A percentile compares a stretch with the other conserved stretches of the same genome.
phyloP scores from a whole-genome alignment of 805 yeast species.

The Kluyveromyces aestuarii region DNA sequence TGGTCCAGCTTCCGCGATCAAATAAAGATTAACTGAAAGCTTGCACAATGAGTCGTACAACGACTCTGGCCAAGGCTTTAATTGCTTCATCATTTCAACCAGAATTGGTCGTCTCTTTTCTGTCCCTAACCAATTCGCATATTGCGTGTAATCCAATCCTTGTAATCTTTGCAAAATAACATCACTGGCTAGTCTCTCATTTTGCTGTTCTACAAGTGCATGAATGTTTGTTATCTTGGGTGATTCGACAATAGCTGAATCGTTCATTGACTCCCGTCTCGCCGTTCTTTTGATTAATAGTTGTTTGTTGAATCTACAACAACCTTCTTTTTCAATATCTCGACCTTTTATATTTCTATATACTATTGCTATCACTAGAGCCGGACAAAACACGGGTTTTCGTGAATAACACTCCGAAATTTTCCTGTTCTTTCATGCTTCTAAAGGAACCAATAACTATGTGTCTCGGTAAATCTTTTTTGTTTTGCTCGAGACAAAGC shows the following conservation, averaged over 20 bases:
- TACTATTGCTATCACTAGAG: too few relatives aligned
- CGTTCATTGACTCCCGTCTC: not conserved
- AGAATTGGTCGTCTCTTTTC: slow-evolving; percentile 24
- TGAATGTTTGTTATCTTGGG: slow-evolving; percentile 16
- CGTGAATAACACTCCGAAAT: too few relatives aligned
- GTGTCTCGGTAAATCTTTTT: too few relatives aligned
- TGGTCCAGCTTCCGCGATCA: slow-evolving; percentile 77
- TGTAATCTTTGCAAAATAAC: slow-evolving; percentile 27
- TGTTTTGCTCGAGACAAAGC: too few relatives aligned
- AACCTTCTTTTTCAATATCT: too few relatives aligned
- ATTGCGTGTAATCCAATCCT: slow-evolving; percentile 32
- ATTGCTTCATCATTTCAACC: slow-evolving; percentile 29
- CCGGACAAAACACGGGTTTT: too few relatives aligned
- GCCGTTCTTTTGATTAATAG: too few relatives aligned
- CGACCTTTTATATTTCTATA: too few relatives aligned
- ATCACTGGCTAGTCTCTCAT: slow-evolving; percentile 6
- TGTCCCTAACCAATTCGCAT: slow-evolving; percentile 34
- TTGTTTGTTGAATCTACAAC: too few relatives aligned
- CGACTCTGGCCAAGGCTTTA: slow-evolving; percentile 39
- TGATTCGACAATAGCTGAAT: slow-evolving; percentile 10
- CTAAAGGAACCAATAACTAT: too few relatives aligned
- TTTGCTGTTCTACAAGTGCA: slow-evolving; percentile 5
- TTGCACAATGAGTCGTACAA: slow-evolving; percentile 48
- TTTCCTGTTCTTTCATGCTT: too few relatives aligned
- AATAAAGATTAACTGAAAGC: slow-evolving; percentile 57